These are phyloP conservation scores for Thecaphora frezii DNA, from an alignment of 1,284 basidiomycete genomes.

Conservation along the genomic window DNA sequence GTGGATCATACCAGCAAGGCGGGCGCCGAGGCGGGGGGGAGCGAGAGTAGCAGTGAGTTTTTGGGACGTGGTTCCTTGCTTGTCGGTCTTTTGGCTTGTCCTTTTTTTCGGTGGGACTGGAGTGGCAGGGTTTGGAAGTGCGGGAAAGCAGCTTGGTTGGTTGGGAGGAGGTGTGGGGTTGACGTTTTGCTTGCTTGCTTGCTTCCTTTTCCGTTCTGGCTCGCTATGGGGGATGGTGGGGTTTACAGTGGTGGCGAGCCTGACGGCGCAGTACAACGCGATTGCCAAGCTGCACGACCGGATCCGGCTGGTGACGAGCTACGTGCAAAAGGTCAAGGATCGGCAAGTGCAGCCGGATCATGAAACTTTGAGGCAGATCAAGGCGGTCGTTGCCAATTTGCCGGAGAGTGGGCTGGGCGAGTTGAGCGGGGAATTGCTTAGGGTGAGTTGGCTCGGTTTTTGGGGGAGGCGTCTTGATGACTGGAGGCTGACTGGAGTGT, in stretches of 20 bases:
- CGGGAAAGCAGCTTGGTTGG: no score
- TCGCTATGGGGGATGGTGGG: no score
- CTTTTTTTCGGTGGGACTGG: no score
- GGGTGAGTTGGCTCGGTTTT: constrained; percentile 6
- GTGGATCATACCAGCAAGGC: constrained; percentile 92
- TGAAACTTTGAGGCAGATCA: constrained; percentile 77
- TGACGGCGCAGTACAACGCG: constrained; percentile 88
- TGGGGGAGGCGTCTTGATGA: not conserved
- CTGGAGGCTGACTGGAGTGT: constrained; percentile 6
- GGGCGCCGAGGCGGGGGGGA: constrained; percentile 71
- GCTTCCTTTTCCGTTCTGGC: no score
- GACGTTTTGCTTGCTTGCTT: no score
- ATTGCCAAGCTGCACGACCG: constrained; percentile 94
- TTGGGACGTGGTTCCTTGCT: not conserved
- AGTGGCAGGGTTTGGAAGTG: no score
- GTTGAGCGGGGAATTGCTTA: constrained; percentile 35
- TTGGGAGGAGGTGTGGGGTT: no score
- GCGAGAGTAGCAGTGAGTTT: constrained; percentile 62
- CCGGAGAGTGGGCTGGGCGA: constrained; percentile 35
- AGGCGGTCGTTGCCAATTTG: constrained; percentile 75
- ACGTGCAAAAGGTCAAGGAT: constrained; percentile 60
- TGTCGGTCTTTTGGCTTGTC: not conserved
- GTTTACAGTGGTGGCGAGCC: constrained; percentile 75
- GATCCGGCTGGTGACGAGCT: constrained; percentile 77
- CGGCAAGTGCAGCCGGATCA: constrained; percentile 60